Evolutionary conservation across 2,329 filamentous ascomycete genomes (phyloP), one percentile per base, ranked within the genome.

Genomic region (Phaeosphaeriaceae sp.): DNA sequence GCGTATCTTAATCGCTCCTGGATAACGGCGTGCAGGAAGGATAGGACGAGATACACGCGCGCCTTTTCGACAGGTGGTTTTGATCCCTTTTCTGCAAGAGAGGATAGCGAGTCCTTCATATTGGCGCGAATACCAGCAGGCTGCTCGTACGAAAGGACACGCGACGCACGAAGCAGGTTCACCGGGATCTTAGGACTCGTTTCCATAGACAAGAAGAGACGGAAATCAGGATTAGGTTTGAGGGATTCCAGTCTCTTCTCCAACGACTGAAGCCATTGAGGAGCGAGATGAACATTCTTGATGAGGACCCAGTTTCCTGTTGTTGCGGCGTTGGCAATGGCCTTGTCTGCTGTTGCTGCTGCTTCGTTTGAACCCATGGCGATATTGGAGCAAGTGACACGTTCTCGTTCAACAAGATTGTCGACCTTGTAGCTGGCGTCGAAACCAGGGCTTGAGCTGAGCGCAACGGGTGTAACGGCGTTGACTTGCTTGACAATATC

Each of bases 381-480:
- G 68, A 99, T 97, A 74, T 97, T 97, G 50, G 92, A 92, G 77
- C 94, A 99, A 46, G 84, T 87, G 42, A 90, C 87, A 50, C 85
- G 84, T 72, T 86, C 87, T 60, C 90, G 85, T 74, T 96, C 90
- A 23, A 97, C 95, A 45, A 99, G 81, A 53, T 87, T 91, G 73
- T 99, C 94, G 52, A 99, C 94, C 80, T 99, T 99, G 85, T 97
- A 99, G 71, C 91, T 96, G 45, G 95, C 95, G 74, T 99, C 94
- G 72, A 99, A 99, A 30, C 94, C 94, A 52, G 93, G 92, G 66
- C 89, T 97, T 5, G 94, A 99, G 65, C 93, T 93, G 29, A 99
- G 83, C 3, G 94, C 89, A 60, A 99, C 89, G 8, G 94, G 94
- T 2, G 90, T 87, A 26, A 86, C 90, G 23, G 93, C 87, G 5